phyloP scores from a whole-genome alignment of 768 basidiomycete species.

The Serendipita vermifera region DNA sequence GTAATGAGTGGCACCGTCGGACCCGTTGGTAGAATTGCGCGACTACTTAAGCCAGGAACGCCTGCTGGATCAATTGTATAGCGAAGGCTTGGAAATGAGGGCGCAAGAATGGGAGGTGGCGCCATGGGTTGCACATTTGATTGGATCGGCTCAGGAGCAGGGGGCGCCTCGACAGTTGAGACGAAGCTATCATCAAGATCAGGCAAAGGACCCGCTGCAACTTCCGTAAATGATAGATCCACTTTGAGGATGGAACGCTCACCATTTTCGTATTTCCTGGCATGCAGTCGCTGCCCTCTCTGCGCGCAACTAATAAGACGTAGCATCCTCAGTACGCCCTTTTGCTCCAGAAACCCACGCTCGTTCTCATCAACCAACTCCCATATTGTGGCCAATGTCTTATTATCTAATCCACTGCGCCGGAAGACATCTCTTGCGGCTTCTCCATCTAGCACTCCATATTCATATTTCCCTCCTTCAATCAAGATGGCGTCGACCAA shows the following conservation, averaged over 20 bases:
- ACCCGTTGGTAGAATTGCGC: neutral
- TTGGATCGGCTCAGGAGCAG: no score
- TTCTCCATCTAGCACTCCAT: constrained; percentile 6
- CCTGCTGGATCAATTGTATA: no score
- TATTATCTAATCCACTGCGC: neutral
- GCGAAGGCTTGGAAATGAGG: no score
- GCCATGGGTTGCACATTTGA: no score
- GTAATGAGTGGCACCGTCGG: neutral
- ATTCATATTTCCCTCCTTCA: neutral
- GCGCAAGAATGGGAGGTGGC: neutral
- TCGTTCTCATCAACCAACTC: constrained; percentile 8
- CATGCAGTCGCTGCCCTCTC: constrained; percentile 1
- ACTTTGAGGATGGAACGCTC: neutral
- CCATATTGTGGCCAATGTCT: constrained; percentile 9
- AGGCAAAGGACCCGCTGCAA: constrained; percentile 9
- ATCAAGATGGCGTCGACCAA: constrained; percentile 3
- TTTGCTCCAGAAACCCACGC: constrained; percentile 5
- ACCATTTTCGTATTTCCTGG: constrained; percentile 11
- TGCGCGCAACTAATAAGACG: constrained; percentile 12
- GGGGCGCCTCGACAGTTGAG: neutral
- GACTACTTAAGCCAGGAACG: neutral
- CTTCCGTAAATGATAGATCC: neutral
- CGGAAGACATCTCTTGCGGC: constrained; percentile 3
- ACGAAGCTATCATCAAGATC: constrained; percentile 7
- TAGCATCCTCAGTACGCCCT: constrained; percentile 1